A percentile compares a stretch with the other conserved stretches of the same genome.
These are phyloP conservation scores for Phytophthora lateralis DNA, from an alignment of 352 stramenopile genomes.

Conservation along the genomic window DNA sequence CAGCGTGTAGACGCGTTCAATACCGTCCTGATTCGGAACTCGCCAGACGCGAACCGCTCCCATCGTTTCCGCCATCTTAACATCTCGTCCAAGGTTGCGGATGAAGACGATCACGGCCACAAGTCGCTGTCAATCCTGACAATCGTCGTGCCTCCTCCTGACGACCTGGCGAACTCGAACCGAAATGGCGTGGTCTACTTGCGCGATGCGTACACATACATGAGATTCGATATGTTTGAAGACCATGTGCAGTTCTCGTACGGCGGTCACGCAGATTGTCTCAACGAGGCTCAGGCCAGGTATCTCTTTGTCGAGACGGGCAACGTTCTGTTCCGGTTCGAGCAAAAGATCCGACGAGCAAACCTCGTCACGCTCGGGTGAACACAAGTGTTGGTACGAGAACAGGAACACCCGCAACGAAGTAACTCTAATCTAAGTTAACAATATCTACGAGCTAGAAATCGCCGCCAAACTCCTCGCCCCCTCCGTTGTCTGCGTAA, in stretches of 20 bases:
- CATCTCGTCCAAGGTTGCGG: constrained; percentile 43
- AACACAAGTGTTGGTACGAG: too few relatives aligned
- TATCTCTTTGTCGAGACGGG: constrained; percentile 49
- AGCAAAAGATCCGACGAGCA: constrained; percentile 42
- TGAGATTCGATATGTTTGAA: constrained; percentile 46
- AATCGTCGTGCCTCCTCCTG: constrained; percentile 37
- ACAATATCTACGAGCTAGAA: constrained; percentile 28
- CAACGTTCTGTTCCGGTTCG: constrained; percentile 48
- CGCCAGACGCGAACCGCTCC: constrained; percentile 37
- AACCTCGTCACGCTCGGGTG: constrained; percentile 37
- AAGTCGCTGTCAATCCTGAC: constrained; percentile 36
- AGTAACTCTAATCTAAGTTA: constrained; percentile 20
- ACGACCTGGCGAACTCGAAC: constrained; percentile 31
- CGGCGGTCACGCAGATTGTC: constrained; percentile 40
- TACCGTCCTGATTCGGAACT: constrained; percentile 48
- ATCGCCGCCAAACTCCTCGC: constrained; percentile 38
- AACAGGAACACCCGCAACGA: background rate
- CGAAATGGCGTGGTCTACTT: constrained; percentile 45
- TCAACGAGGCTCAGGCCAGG: constrained; percentile 41
- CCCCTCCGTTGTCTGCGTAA: constrained; percentile 21
- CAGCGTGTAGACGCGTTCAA: constrained; percentile 46
- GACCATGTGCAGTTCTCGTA: constrained; percentile 49
- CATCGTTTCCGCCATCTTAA: constrained; percentile 42
- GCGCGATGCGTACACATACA: constrained; percentile 48
- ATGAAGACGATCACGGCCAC: constrained; percentile 36